Base-by-base conservation (phyloP, 257 asterid species). In the Prunella vulgaris region DNA sequence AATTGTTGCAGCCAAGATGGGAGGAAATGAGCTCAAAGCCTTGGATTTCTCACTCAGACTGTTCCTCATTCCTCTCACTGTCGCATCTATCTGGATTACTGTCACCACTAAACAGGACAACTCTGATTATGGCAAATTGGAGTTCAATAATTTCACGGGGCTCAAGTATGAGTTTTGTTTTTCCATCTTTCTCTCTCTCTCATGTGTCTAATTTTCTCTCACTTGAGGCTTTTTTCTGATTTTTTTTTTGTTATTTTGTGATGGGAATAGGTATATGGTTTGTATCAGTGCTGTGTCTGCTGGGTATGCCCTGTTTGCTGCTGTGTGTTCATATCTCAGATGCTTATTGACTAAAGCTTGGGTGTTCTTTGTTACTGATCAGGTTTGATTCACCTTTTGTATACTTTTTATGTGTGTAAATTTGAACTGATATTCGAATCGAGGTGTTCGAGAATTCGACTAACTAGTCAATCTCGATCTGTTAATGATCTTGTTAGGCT, bases 311-410 rank as follows among this genome's bases (percentile, higher is more conserved):
- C 71, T 86, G 52, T 70, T 87, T 72, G 89, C 85, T 62, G 99
- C 88, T 75, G 77, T 82, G 0, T 81, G 86, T 61, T 85, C 90
- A 72, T 86, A 85, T 73, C 60, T 88, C 76, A 78, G 70, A 68
- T 76, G 82, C 68, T 40, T 87, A 33, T 84, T 77, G 15, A 66
- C 88, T 24, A 87, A 86, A 88, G 80, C 87, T 20, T 93, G 97
- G 92, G 27, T 93, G 44, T 87, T 88, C 89, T 93, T 90, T 69
- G 66, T 87, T 35, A 84, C 92, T 61, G 98, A 93, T 54, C 98
- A 93, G 98, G 98, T 90, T 74, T 32, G 9, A 0, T 73, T 33
- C 65, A 5, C 13, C 69, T 18, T 4, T 7, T 59, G 6, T 59
- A 1, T 6, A 14, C 0, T 28, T 14, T 5, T 12, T 7, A 10